These are phyloP conservation scores for Fulvia fulva DNA, from an alignment of 2,329 filamentous ascomycete species.

Conservation along the genomic window DNA sequence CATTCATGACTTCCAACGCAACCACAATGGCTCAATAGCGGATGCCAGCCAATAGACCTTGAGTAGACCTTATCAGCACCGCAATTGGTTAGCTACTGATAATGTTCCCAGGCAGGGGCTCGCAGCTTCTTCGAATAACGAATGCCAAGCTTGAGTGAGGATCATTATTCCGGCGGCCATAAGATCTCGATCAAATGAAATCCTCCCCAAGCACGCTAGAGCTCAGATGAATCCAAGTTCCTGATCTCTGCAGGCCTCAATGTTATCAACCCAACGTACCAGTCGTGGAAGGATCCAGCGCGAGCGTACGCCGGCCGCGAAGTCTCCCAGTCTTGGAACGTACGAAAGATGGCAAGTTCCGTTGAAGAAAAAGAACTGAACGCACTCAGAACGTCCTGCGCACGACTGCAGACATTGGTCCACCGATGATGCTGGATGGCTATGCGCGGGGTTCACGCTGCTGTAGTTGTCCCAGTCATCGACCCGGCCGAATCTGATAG, in stretches of 20 bases:
- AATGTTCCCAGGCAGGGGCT: no score
- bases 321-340: slow-evolving; percentile 14
- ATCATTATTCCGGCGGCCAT: no score
- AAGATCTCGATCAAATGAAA: no score
- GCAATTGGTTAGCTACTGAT: no score
- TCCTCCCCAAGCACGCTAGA: no score
- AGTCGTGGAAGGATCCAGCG: slow-evolving; percentile 19
- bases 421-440: slow-evolving; percentile 1
- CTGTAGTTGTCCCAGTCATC: slow-evolving; percentile 30
- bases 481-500: slow-evolving; percentile 14
- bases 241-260: neutral
- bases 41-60: no score
- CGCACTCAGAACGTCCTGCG: slow-evolving; percentile 9
- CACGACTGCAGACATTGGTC: slow-evolving; percentile 14
- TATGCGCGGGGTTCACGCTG: slow-evolving; percentile 5
- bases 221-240: neutral
- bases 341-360: slow-evolving; percentile 13
- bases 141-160: no score
- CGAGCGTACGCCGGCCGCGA: slow-evolving; percentile 8
- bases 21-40: no score
- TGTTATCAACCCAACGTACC: slow-evolving; percentile 9
- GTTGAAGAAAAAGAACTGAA: slow-evolving; percentile 16
- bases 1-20: no score
- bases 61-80: no score
- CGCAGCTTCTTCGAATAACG: no score